Percentiles rank a stretch among this genome's conserved stretches.
Evolutionary conservation across 176 grass and related monocot species (phyloP).

Genomic region (Paspalum vaginatum): DNA sequence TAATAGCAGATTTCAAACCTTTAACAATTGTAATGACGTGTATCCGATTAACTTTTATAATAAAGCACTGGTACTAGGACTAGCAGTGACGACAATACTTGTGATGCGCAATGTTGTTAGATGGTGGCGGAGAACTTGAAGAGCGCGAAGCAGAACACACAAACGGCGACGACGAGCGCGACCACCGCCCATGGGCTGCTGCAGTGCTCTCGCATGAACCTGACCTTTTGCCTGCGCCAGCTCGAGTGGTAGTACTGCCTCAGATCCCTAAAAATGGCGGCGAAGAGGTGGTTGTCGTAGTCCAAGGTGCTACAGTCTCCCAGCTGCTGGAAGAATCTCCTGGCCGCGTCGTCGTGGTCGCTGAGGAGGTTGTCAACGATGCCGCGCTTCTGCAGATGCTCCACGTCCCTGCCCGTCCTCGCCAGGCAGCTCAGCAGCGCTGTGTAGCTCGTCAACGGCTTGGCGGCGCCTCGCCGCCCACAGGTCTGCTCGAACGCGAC

Average conservation of each 20-base stretch:
- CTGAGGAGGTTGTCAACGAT: not conserved
- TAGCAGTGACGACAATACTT: not conserved
- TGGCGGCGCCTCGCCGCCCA: not conserved
- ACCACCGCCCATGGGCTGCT: constrained; percentile 16
- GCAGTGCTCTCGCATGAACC: constrained; percentile 13
- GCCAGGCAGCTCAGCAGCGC: not conserved
- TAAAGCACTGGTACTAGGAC: too few species aligned
- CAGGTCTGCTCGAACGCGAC: constrained; percentile 18
- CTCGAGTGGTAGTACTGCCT: not conserved
- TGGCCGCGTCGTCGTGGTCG: not conserved
- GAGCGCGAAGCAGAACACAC: not conserved
- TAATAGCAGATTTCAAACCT: too few species aligned
- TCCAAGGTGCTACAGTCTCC: not conserved
- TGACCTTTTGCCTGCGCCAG: constrained; percentile 21
- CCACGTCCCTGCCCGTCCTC: not conserved
- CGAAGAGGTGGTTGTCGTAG: not conserved
- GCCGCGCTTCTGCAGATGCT: not conserved
- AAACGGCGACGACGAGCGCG: not conserved
- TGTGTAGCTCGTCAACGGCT: constrained; percentile 4
- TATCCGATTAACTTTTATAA: too few species aligned
- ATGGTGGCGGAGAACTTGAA: not conserved
- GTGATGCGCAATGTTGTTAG: not conserved
- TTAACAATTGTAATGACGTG: too few species aligned
- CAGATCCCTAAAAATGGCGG: not conserved
- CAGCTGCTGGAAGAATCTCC: not conserved